These are phyloP conservation scores for Lactarius evosmus DNA, from an alignment of 768 basidiomycete genomes.

Conservation along the genomic window DNA sequence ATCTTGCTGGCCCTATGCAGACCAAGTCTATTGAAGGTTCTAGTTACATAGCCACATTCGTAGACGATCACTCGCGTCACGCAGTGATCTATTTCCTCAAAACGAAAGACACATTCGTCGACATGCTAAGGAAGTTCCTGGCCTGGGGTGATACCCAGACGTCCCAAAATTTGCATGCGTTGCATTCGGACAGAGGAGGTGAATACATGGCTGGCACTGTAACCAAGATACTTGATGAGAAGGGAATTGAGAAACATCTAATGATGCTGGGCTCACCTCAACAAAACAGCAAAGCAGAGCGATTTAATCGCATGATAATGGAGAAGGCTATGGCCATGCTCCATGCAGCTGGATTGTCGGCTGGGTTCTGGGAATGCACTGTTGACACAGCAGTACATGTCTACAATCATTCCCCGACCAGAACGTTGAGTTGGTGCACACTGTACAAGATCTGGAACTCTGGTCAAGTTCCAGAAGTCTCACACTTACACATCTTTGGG, in stretches of 20 bases:
- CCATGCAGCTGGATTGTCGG: conserved; percentile 37
- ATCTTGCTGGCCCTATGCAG: conserved; percentile 1
- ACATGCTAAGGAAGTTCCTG: not conserved
- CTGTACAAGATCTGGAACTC: too few relatives aligned
- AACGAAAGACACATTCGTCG: not conserved
- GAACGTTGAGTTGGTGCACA: conserved; percentile 30
- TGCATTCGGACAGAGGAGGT: conserved; percentile 43
- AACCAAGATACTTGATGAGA: conserved; percentile 31
- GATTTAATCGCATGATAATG: conserved; percentile 40
- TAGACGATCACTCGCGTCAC: not conserved
- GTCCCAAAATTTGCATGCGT: conserved; percentile 33
- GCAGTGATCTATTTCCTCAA: not conserved
- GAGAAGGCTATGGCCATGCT: too few relatives aligned
- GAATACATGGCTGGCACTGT: conserved; percentile 41
- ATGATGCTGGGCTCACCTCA: conserved; percentile 43
- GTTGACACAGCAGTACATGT: conserved; percentile 38
- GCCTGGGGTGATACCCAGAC: conserved; percentile 37
- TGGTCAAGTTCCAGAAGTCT: conserved; percentile 24
- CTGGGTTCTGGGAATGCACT: conserved; percentile 41
- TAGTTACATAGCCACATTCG: not conserved
- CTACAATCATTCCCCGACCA: conserved; percentile 36
- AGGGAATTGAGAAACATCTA: conserved; percentile 40
- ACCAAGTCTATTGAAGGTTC: not conserved
- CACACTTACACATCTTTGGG: conserved; percentile 1
- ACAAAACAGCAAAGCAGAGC: conserved; percentile 45